Base-by-base conservation (phyloP, 208 protist genomes). In the Trypanosoma boissoni region DNA sequence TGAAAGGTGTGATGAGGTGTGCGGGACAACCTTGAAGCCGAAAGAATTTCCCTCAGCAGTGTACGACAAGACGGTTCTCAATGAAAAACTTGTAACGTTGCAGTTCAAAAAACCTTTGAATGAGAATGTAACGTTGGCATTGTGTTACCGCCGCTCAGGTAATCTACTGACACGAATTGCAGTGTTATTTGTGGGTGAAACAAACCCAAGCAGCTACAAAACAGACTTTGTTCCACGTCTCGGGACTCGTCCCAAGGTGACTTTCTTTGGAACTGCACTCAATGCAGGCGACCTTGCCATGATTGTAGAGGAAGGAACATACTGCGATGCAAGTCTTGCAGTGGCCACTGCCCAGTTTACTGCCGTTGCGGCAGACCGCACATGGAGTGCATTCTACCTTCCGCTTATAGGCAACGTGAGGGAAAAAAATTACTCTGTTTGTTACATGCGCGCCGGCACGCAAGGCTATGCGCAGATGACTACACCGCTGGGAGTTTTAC, bases 141-240 rank as follows among this genome's bases (percentile, higher is more conserved):
- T 96, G 31, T 96, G 89, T 61, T 96, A 93, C 73, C 86, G 89
- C 45, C 83, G 86, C 49, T 58, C 41, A 12, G 70, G 69, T 12
- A 54, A 56, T 34, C 69, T 78, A 32, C 60, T 96, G 24, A 83
- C 79, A 9, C 71, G 63, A 23, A 57, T 96, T 20, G 69, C 70
- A 8, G 63, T 68, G 28, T 65, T 89, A 45, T 49, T 66, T 60
- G 60, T 96, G 8, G 76, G 74, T 2, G 61, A 79, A 24, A 67
- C 71, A 23, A 93, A 96, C 56, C 89, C 89, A 32, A 55, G 57
- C 50, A 72, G 64, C 9, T 96, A 91, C 69, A 68, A 63, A 14
- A 68, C 74, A 23, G 80, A 69, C 68, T 93, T 93, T 53, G 74
- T 75, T 1, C 83, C 89, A 6, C 86, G 83, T 36, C 61, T 93